Conservation (phyloP, 2,329 filamentous ascomycete genomes). For the Xylariaceae sp. region DNA sequence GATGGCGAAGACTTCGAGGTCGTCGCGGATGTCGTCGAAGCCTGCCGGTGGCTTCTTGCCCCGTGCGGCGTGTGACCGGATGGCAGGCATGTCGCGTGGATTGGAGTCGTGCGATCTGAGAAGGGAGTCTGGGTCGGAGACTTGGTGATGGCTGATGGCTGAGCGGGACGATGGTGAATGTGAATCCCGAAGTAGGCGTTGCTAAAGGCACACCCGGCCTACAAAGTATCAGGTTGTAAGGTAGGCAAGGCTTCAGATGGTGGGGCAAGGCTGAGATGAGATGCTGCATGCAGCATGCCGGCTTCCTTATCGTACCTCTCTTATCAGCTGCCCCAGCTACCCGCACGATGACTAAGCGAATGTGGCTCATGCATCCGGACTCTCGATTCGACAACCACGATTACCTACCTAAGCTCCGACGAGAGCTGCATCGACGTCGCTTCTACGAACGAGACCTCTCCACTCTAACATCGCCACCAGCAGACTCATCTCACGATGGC, state of each 20-base stretch:
- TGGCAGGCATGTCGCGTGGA: constrained; percentile 60
- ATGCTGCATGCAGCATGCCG: background rate
- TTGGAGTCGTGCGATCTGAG: constrained; percentile 8
- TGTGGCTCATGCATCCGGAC: constrained; percentile 21
- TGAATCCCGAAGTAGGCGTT: background rate
- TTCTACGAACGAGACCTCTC: constrained; percentile 16
- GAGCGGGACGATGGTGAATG: background rate
- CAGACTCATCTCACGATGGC: constrained; percentile 60
- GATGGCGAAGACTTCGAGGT: constrained; percentile 79
- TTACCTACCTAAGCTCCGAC: constrained; percentile 11
- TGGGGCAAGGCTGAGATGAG: constrained; percentile 30
- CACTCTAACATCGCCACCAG: constrained; percentile 27
- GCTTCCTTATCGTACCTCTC: no score
- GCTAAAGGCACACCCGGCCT: no score
- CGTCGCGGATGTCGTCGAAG: constrained; percentile 84
- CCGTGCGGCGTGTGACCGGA: constrained; percentile 66
- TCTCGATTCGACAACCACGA: constrained; percentile 14
- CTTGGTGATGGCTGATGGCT: background rate
- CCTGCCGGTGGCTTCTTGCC: constrained; percentile 81
- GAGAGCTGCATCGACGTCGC: constrained; percentile 28
- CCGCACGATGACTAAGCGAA: constrained; percentile 17
- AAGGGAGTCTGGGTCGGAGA: background rate
- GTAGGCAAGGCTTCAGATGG: constrained; percentile 6
- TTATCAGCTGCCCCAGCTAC: constrained; percentile 2
- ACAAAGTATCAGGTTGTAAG: background rate